A percentile compares a stretch with the other conserved stretches of the same genome.
Evolutionary conservation across 129 eudicot species (phyloP).

Genomic region (Solidago caesia): DNA sequence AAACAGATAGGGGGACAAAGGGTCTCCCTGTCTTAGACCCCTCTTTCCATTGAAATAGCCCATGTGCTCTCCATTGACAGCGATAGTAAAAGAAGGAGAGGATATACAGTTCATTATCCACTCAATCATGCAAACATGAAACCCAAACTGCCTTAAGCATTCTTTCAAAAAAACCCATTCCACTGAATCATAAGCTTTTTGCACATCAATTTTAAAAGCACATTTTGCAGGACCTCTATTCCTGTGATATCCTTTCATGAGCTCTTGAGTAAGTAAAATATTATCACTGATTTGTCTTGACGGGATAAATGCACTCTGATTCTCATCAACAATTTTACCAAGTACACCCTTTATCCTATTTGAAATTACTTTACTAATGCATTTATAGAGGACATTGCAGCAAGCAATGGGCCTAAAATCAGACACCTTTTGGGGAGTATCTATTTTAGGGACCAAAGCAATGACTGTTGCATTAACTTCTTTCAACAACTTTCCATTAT

Average conservation of each 20-base stretch:
- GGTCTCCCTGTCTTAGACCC: neutral
- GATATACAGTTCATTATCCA: neutral
- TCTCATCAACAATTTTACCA: neutral
- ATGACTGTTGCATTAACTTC: neutral
- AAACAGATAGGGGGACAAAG: no score
- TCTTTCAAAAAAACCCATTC: neutral
- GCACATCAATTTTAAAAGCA: neutral
- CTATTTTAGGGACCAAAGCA: neutral
- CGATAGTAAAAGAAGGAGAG: neutral
- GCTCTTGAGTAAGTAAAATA: neutral
- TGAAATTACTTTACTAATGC: neutral
- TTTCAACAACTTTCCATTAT: no score
- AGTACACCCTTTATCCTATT: neutral
- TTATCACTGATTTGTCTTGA: neutral
- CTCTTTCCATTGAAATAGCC: neutral
- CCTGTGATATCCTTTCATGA: neutral
- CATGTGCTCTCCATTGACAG: neutral
- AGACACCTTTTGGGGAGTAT: neutral
- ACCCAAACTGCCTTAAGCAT: neutral
- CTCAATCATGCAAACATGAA: neutral
- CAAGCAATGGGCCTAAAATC: neutral
- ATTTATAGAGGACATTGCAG: neutral
- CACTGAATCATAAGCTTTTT: neutral
- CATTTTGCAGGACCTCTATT: neutral
- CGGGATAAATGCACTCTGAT: neutral